A percentile compares a stretch with the other conserved stretches of the same genome.
Conservation (phyloP, 2,329 filamentous ascomycete genomes). For the Fusarium compactum region DNA sequence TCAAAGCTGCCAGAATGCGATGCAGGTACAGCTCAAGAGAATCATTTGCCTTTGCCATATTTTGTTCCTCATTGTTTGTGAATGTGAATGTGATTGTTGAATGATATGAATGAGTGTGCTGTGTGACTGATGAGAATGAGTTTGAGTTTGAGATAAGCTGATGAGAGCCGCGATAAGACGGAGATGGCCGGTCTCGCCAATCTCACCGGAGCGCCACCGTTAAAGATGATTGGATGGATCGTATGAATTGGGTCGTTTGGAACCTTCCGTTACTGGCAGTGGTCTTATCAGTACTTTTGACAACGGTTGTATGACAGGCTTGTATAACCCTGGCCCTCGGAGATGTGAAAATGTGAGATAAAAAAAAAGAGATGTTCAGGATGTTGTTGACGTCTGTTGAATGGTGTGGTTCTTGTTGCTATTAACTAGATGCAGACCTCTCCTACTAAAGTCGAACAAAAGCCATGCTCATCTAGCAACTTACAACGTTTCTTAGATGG, state of each 20-base stretch:
- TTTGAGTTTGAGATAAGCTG: neutral
- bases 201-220: slow-evolving; percentile 1
- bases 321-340: neutral
- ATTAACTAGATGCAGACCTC: no score
- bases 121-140: neutral
- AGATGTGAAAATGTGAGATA: neutral
- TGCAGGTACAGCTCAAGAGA: slow-evolving; percentile 43
- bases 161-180: neutral
- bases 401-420: no score
- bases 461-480: no score
- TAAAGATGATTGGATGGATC: neutral
- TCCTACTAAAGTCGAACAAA: no score
- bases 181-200: neutral
- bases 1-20: slow-evolving; percentile 46
- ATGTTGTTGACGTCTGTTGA: no score
- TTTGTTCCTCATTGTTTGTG: neutral
- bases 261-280: neutral
- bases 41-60: slow-evolving; percentile 25
- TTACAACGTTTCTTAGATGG: neutral
- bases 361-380: no score
- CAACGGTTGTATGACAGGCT: neutral
- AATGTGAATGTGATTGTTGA: no score
- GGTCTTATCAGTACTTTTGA: neutral
- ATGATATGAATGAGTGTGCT: neutral
- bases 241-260: neutral